Base-by-base conservation (phyloP, 352 stramenopile species). In the Plasmopara halstedii region DNA sequence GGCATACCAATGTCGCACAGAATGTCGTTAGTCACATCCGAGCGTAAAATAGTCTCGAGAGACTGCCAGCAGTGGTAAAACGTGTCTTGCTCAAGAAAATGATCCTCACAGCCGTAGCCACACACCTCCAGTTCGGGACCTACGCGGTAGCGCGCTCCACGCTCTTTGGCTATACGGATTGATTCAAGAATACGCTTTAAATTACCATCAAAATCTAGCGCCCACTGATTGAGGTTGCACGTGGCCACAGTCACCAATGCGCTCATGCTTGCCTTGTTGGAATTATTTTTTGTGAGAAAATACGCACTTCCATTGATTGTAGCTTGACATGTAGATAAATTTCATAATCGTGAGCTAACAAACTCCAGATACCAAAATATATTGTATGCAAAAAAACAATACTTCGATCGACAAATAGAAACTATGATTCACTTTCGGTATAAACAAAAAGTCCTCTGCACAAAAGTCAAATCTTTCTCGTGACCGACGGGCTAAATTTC, bases 181-280 rank as follows among this genome's bases (percentile, higher is more conserved):
- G 90, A 97, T 34, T 59, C 38, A 20, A 93, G 52, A 58, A 96
- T 95, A 34, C 95, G 88, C 53, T 94, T 64, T 17, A 98, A 56
- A 67, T 99, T 99, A 21, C 95, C 95, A 64, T 98, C 90, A 76
- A 99, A 99, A 71, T 99, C 95, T 41, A 99, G 73, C 26, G 95
- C 89, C 95, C 95, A 99, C 71, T 99, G 96, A 75, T 99, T 98
- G 37, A 99, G 76, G 59, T 98, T 98, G 73, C 95, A 99, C 26
- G 96, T 98, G 36, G 96, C 94, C 15, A 99, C 76, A 21, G 89
- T 98, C 50, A 98, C 79, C 25, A 95, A 66, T 21, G 79, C 56
- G 55, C 71, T 91, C 79, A 94, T 90, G 20, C 57, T 53, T 31
- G 11, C n/a, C 31, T 35, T 17, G 26, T n/a, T n/a, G n/a, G n/a